These are phyloP conservation scores for Arachnomyces sp. DNA, from an alignment of 2,329 filamentous ascomycete genomes.

Conservation along the genomic window DNA sequence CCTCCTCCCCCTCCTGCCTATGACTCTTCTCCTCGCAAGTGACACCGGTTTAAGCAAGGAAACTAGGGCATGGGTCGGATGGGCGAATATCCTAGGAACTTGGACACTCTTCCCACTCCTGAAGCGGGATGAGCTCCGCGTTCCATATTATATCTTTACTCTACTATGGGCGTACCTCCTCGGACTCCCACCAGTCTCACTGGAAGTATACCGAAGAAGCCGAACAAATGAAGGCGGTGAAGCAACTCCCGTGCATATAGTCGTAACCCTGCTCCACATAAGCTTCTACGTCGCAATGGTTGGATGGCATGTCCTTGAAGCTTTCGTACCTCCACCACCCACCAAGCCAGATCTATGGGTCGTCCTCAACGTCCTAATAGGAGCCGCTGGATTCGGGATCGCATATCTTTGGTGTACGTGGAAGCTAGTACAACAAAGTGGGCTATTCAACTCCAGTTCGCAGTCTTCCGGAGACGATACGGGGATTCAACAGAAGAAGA, in stretches of 20 bases:
- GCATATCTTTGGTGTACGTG: conserved; percentile 89
- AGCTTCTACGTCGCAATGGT: conserved; percentile 70
- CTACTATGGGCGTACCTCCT: conserved; percentile 87
- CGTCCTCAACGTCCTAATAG: conserved; percentile 79
- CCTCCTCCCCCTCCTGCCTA: conserved; percentile 80
- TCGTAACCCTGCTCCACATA: conserved; percentile 63
- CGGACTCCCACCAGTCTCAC: conserved; percentile 70
- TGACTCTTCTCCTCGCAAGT: conserved; percentile 77
- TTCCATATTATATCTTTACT: conserved; percentile 79
- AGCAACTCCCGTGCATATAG: conserved; percentile 40
- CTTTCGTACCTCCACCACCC: conserved; percentile 56
- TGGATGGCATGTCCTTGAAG: conserved; percentile 71
- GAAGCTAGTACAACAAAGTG: conserved; percentile 40
- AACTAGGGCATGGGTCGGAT: conserved; percentile 84
- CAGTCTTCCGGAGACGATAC: too few relatives aligned
- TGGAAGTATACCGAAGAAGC: conserved; percentile 57
- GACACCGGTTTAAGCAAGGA: conserved; percentile 68
- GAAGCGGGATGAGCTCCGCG: conserved; percentile 68
- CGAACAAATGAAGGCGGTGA: conserved; percentile 22
- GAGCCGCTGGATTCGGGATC: conserved; percentile 72
- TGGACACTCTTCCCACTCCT: conserved; percentile 95
- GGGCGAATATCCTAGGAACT: conserved; percentile 77
- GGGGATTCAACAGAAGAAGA: conserved; percentile 21
- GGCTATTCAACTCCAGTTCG: not conserved
- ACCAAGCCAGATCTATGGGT: conserved; percentile 91